Conservation (phyloP, 306 rosid species). For the Quercus gilva region DNA sequence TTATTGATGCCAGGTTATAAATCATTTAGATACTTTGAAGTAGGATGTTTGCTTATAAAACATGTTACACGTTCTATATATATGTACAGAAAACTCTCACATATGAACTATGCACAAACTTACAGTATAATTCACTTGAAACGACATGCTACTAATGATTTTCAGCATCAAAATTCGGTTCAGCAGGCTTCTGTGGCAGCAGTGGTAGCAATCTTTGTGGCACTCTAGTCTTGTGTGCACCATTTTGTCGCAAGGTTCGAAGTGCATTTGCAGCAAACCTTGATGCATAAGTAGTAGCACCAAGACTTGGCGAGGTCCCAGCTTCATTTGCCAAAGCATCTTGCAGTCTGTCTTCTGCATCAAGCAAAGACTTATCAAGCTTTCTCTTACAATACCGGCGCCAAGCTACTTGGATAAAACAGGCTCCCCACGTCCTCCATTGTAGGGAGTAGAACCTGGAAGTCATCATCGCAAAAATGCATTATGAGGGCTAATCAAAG, state of each 20-base stretch:
- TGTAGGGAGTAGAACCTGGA: conserved; percentile 71
- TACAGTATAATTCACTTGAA: not conserved
- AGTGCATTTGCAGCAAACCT: conserved; percentile 45
- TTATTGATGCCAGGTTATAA: too few relatives aligned
- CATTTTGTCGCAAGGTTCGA: conserved; percentile 22
- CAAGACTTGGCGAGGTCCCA: conserved; percentile 33
- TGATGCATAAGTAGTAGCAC: conserved; percentile 44
- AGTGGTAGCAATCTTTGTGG: conserved; percentile 23
- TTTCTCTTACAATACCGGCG: conserved; percentile 49
- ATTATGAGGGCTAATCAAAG: not conserved
- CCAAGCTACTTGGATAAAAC: conserved; percentile 77
- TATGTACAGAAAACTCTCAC: not conserved
- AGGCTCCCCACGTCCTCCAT: conserved; percentile 80
- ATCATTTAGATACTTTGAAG: too few relatives aligned
- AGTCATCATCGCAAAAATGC: not conserved
- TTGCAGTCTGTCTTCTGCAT: conserved; percentile 39
- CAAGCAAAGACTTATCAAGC: conserved; percentile 35
- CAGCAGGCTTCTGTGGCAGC: conserved; percentile 50
- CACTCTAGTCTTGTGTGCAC: not conserved
- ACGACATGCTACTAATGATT: not conserved
- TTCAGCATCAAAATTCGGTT: conserved; percentile 39
- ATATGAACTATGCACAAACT: not conserved
- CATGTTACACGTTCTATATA: too few relatives aligned
- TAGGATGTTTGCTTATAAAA: too few relatives aligned
- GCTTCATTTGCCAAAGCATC: conserved; percentile 35